Evolutionary conservation across 192 early-diverging fungal species (phyloP).

Genomic region (Coemansia sp.): DNA sequence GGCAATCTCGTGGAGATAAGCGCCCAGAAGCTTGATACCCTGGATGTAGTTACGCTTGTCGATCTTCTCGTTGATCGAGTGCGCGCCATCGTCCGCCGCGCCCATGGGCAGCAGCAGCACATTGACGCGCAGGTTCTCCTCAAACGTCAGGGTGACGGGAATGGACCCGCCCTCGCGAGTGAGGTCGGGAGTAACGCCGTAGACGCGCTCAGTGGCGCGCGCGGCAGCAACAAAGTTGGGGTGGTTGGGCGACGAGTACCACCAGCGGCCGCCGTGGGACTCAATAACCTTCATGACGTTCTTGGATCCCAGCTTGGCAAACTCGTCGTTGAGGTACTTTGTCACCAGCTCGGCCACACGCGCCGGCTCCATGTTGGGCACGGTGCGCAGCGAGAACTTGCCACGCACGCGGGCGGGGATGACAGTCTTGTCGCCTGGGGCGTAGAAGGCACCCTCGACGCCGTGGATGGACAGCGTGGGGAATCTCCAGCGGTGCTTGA

Average conservation of each 20-base stretch:
- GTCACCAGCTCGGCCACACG: slow-evolving; percentile 73
- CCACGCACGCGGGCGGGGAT: slow-evolving; percentile 94
- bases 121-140: slow-evolving; percentile 89
- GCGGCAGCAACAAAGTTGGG: slow-evolving; percentile 92
- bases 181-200: slow-evolving; percentile 88
- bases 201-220: slow-evolving; percentile 91
- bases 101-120: slow-evolving; percentile 97
- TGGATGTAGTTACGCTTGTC: slow-evolving; percentile 90
- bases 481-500: slow-evolving; percentile 94
- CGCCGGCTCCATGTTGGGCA: slow-evolving; percentile 90
- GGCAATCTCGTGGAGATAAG: slow-evolving; percentile 89
- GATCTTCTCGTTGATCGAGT: slow-evolving; percentile 97
- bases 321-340: slow-evolving; percentile 77
- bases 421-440: slow-evolving; percentile 93
- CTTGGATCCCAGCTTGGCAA: slow-evolving; percentile 87
- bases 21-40: slow-evolving; percentile 92
- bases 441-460: slow-evolving; percentile 96
- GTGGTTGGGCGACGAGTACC: slow-evolving; percentile 90
- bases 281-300: slow-evolving; percentile 76
- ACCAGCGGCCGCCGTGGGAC: slow-evolving; percentile 83
- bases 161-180: slow-evolving; percentile 98
- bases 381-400: slow-evolving; percentile 98
- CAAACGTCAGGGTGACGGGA: slow-evolving; percentile 97
- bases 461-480: slow-evolving; percentile 96
- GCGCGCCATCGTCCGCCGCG: slow-evolving; percentile 89